Percentiles rank a stretch among this genome's conserved stretches.
Evolutionary conservation across 371 early-diverging fungal genomes (phyloP).

Genomic region (Apophysomyces trapeziformis): DNA sequence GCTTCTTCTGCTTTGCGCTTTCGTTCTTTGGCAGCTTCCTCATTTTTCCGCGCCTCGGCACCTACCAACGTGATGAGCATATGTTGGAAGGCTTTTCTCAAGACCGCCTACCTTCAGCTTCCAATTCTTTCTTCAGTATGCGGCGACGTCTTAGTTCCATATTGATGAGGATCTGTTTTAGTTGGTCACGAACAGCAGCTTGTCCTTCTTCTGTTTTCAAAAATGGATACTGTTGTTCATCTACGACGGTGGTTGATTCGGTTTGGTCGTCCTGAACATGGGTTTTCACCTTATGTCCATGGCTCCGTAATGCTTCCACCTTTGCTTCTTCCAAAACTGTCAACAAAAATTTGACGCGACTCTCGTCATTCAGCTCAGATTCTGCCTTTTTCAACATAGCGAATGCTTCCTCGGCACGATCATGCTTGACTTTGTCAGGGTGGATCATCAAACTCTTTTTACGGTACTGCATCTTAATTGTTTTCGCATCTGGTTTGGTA

Average conservation of each 20-base stretch:
- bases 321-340: slow-evolving; percentile 73
- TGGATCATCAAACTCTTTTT: slow-evolving; percentile 88
- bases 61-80: slow-evolving; percentile 29
- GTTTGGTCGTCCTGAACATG: slow-evolving; percentile 28
- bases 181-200: slow-evolving; percentile 53
- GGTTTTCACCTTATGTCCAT: slow-evolving; percentile 48
- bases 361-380: slow-evolving; percentile 73
- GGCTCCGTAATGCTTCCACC: slow-evolving; percentile 58
- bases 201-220: slow-evolving; percentile 42
- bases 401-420: slow-evolving; percentile 82
- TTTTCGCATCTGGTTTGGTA: slow-evolving; percentile 55
- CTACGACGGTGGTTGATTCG: slow-evolving; percentile 34
- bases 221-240: slow-evolving; percentile 45
- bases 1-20: slow-evolving; percentile 72
- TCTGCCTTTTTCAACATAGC: slow-evolving; percentile 86
- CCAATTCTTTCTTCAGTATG: slow-evolving; percentile 71
- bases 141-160: slow-evolving; percentile 66
- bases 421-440: slow-evolving; percentile 87
- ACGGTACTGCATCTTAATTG: slow-evolving; percentile 78
- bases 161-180: slow-evolving; percentile 68
- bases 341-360: slow-evolving; percentile 60
- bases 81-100: background rate
- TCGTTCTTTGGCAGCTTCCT: slow-evolving; percentile 53
- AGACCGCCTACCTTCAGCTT: slow-evolving; percentile 60
- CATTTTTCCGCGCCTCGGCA: slow-evolving; percentile 62